Percentiles rank a stretch among this genome's conserved stretches.
Evolutionary conservation across 2,329 filamentous ascomycete species (phyloP).

Genomic region (Sclerotinia borealis): DNA sequence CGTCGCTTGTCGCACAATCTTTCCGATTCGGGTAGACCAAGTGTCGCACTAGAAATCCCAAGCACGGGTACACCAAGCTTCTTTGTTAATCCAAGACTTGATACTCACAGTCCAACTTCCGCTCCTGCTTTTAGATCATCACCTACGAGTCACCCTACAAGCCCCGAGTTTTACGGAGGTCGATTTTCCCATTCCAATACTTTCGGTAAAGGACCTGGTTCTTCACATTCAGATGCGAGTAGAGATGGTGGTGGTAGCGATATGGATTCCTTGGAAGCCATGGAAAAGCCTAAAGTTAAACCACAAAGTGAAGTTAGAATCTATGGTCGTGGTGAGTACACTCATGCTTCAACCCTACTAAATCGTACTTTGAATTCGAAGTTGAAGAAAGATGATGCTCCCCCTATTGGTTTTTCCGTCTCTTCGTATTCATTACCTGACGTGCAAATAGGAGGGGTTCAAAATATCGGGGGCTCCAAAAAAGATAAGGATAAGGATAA

Average conservation of each 20-base stretch:
- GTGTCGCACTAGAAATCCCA: background rate
- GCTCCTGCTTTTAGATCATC: background rate
- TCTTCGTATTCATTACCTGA: slow-evolving; percentile 3
- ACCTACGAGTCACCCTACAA: background rate
- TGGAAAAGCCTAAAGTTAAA: slow-evolving; percentile 39
- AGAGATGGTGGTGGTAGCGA: slow-evolving; percentile 5
- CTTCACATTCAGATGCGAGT: slow-evolving; percentile 7
- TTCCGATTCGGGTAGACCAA: background rate
- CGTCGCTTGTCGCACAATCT: background rate
- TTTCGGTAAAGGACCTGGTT: background rate
- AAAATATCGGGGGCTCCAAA: background rate
- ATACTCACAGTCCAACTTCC: background rate
- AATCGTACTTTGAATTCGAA: background rate
- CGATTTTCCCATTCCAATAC: background rate
- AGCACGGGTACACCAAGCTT: background rate
- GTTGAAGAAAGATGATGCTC: background rate
- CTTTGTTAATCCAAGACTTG: background rate
- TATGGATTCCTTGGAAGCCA: slow-evolving; percentile 33
- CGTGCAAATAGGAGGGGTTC: background rate
- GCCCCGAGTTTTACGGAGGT: slow-evolving; percentile 6
- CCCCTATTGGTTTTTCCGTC: background rate
- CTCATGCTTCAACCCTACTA: background rate
- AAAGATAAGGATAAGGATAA: slow-evolving; percentile 12
- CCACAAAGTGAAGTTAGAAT: slow-evolving; percentile 44
- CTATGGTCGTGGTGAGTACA: slow-evolving; percentile 47